Base-by-base conservation (phyloP, 1,284 basidiomycete species). In the Microbotryum saponariae region DNA sequence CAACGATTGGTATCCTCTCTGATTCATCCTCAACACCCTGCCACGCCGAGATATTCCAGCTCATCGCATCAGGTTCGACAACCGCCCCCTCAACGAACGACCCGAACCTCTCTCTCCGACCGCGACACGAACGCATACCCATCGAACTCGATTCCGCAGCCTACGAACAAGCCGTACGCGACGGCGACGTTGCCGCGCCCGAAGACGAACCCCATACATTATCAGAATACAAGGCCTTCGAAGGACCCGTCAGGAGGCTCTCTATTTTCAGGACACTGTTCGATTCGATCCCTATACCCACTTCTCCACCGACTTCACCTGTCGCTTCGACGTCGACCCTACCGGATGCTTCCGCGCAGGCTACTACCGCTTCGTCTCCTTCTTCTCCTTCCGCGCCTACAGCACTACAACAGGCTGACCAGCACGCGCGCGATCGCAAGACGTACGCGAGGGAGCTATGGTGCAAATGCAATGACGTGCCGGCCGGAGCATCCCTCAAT, bases 241-340 rank as follows among this genome's bases (percentile, higher is more conserved):
- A 78, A 62, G 77, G 76, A 3, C 63, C 74, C 1, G 56, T 64
- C 0, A 59, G 68, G 4, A 68, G 77, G 25, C 67, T 76, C 0
- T 65, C 74, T 2, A 75, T 75, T 56, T 68, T 78, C 1, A 71
- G 73, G 47, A 61, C 71, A 29, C 64, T 78, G 55, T 78, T 77
- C 74, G 69, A 74, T 2, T 70, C 72, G 9, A 64, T 78, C 21
- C 76, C 77, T 1, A 31, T 60, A 1, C 65, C 65, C 0, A 25
- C 51, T 12, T n/a, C 27, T n/a, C 37, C 37, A 16, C 37, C 37
- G 14, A 42, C 37, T 18, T 42, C 37, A 42, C 37, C 37, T 42
- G 37, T 42, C 16, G 37, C 37, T 42, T 42, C 37, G 37, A 42
- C 37, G 14, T 42, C 37, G 37, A 42, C 37, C 12, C 18, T 42